A percentile compares a stretch with the other conserved stretches of the same genome.
Conservation (phyloP, 805 yeast genomes). For the Saturnispora serradocipensis region DNA sequence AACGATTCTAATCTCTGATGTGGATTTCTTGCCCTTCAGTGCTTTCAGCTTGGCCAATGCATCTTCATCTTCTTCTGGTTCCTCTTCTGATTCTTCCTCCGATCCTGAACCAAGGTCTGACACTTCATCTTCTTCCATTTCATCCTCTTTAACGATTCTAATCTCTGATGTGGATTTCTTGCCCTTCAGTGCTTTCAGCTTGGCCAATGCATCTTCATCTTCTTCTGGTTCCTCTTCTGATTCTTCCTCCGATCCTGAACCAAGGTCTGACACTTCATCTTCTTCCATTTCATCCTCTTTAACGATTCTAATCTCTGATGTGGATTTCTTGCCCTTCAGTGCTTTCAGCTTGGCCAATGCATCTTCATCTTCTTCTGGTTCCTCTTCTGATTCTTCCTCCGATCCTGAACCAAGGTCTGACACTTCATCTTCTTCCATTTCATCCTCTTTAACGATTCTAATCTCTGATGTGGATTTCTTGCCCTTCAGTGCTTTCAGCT, state of each 20-base stretch:
- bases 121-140: slow-evolving; percentile 15
- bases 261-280: slow-evolving; percentile 13
- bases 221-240: slow-evolving; percentile 19
- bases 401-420: slow-evolving; percentile 16
- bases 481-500: slow-evolving; percentile 33
- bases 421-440: slow-evolving; percentile 21
- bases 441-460: slow-evolving; percentile 26
- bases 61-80: slow-evolving; percentile 18
- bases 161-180: slow-evolving; percentile 16
- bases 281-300: slow-evolving; percentile 22
- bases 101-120: slow-evolving; percentile 11
- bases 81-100: slow-evolving; percentile 19
- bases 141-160: slow-evolving; percentile 17
- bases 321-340: slow-evolving; percentile 20
- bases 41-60: slow-evolving; percentile 20
- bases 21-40: slow-evolving; percentile 20
- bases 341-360: slow-evolving; percentile 16
- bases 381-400: slow-evolving; percentile 10
- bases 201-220: slow-evolving; percentile 14
- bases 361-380: slow-evolving; percentile 11
- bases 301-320: slow-evolving; percentile 25
- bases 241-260: slow-evolving; percentile 9
- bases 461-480: slow-evolving; percentile 13
- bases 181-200: slow-evolving; percentile 33
- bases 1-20: slow-evolving; percentile 25